A percentile compares a stretch with the other conserved stretches of the same genome.
Evolutionary conservation across 2,329 filamentous ascomycete species (phyloP).

Genomic region (Boeremia exigua): DNA sequence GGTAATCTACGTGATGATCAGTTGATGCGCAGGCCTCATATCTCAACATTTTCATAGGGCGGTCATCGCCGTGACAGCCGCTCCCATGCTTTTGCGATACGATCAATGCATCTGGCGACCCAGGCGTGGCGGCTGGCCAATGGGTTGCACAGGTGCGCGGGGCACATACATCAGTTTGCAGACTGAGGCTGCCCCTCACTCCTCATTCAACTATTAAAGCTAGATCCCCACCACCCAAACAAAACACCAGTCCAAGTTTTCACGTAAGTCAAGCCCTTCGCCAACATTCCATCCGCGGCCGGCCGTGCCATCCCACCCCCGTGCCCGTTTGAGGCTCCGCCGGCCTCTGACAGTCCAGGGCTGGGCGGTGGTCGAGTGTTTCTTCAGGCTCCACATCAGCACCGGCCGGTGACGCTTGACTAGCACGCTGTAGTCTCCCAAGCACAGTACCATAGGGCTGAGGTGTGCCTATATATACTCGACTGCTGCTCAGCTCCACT

Average conservation of each 20-base stretch:
- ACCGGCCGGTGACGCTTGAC: slow-evolving; percentile 16
- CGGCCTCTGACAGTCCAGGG: slow-evolving; percentile 26
- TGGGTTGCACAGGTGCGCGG: slow-evolving; percentile 29
- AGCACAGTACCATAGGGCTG: slow-evolving; percentile 23
- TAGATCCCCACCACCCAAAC: slow-evolving; percentile 25
- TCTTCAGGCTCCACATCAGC: slow-evolving; percentile 27
- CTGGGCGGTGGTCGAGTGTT: slow-evolving; percentile 30
- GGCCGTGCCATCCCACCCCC: slow-evolving; percentile 35
- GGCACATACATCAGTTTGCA: slow-evolving; percentile 20
- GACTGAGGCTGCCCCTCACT: slow-evolving; percentile 28
- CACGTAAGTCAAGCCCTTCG: slow-evolving; percentile 42
- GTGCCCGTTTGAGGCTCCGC: slow-evolving; percentile 25
- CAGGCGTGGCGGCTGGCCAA: slow-evolving; percentile 27
- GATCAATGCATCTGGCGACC: slow-evolving; percentile 34
- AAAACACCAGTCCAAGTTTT: slow-evolving; percentile 35
- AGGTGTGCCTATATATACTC: slow-evolving; percentile 31
- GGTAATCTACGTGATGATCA: slow-evolving; percentile 6
- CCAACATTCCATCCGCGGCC: slow-evolving; percentile 45
- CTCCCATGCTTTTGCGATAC: slow-evolving; percentile 30
- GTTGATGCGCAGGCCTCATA: slow-evolving; percentile 12
- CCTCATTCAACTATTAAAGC: slow-evolving; percentile 20
- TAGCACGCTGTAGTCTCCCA: slow-evolving; percentile 8
- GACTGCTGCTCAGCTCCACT: slow-evolving; percentile 16
- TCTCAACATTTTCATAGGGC: slow-evolving; percentile 14
- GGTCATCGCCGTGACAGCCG: slow-evolving; percentile 19